phyloP scores from a whole-genome alignment of 1,139 yeast genomes.

The Scheffersomyces segobiensis region DNA sequence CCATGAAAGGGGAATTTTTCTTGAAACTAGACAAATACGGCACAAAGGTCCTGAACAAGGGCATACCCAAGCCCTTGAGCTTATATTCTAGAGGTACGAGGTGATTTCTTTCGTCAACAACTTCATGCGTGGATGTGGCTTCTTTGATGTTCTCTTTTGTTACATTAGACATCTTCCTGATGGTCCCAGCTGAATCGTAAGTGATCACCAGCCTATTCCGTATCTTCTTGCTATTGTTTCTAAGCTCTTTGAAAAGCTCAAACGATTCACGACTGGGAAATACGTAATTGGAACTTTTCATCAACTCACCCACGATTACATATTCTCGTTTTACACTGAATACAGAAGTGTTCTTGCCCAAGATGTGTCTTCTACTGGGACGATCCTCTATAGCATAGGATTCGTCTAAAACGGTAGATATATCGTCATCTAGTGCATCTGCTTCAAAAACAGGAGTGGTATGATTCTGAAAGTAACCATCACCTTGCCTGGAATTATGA shows the following conservation, averaged over 20 bases:
- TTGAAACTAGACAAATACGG: constrained; percentile 41
- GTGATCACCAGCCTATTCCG: constrained; percentile 22
- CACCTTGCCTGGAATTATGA: not conserved
- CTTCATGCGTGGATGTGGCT: constrained; percentile 2
- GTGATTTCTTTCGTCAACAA: constrained; percentile 33
- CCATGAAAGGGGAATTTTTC: constrained; percentile 37
- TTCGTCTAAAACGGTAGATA: constrained; percentile 23
- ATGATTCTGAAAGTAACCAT: not conserved
- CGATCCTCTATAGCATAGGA: constrained; percentile 8
- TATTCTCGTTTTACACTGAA: constrained; percentile 31
- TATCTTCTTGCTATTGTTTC: constrained; percentile 22
- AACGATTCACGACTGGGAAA: constrained; percentile 35
- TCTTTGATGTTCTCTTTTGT: constrained; percentile 10
- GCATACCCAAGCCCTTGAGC: constrained; percentile 36
- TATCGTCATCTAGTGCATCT: constrained; percentile 17
- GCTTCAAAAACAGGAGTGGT: constrained; percentile 1
- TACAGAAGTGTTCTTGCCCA: constrained; percentile 12
- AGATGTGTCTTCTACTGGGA: constrained; percentile 3
- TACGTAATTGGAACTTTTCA: constrained; percentile 30
- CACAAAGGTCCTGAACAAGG: constrained; percentile 34
- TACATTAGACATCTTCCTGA: constrained; percentile 14
- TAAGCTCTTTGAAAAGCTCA: constrained; percentile 28
- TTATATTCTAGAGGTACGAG: constrained; percentile 36
- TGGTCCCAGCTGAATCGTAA: constrained; percentile 25
- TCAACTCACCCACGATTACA: constrained; percentile 34